phyloP scores from a whole-genome alignment of 768 basidiomycete genomes.

The Lepiota venenata region DNA sequence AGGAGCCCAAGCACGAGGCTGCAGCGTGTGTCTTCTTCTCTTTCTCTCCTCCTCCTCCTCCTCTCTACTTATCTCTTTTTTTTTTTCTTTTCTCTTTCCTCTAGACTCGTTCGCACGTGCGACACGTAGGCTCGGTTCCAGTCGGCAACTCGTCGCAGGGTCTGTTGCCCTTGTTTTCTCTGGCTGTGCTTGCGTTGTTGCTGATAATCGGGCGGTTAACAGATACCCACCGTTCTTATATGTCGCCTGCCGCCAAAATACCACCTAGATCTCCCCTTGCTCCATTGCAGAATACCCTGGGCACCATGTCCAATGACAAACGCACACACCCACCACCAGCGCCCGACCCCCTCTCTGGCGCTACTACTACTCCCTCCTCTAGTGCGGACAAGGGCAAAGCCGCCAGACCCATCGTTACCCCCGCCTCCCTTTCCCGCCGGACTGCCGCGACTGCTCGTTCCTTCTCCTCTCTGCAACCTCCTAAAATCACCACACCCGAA shows the following conservation, averaged over 20 bases:
- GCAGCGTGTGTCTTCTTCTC: conserved; percentile 12
- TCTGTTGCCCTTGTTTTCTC: conserved; percentile 5
- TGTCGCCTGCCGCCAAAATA: conserved; percentile 20
- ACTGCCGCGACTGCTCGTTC: conserved; percentile 9
- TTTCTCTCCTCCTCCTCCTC: conserved; percentile 19
- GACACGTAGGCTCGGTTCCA: conserved; percentile 27
- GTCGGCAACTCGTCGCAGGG: conserved; percentile 9
- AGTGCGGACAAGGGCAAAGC: background rate
- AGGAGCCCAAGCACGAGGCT: background rate
- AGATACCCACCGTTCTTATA: conserved; percentile 34
- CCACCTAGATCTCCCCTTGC: conserved; percentile 10
- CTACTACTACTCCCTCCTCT: background rate
- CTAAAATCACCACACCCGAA: conserved; percentile 23
- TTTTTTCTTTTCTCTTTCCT: conserved; percentile 18
- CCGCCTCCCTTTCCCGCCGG: conserved; percentile 4
- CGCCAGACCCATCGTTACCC: conserved; percentile 5
- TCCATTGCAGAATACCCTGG: background rate
- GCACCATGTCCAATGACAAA: conserved; percentile 3
- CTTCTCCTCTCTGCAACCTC: conserved; percentile 17
- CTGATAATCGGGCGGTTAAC: too few species aligned
- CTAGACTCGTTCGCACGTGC: conserved; percentile 24
- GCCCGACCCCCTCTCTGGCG: background rate
- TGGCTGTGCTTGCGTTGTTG: background rate
- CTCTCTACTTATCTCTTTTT: conserved; percentile 19
- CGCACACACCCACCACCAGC: background rate